Evolutionary conservation across 179 eudicot genomes (phyloP), one percentile per base, ranked within the genome.

Genomic region (Pouteria campechiana): DNA sequence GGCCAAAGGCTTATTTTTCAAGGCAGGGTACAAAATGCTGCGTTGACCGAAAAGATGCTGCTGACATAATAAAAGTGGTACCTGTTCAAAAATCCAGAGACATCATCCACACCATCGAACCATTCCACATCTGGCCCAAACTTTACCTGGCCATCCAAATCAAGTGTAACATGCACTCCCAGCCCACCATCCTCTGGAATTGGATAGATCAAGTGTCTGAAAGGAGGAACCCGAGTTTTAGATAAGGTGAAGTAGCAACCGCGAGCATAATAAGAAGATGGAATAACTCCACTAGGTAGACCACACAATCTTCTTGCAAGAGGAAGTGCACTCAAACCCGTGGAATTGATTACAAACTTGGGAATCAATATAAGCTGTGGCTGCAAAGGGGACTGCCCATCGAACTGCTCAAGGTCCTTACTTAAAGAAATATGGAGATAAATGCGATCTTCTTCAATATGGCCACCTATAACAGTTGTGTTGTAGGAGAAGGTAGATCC

Each of bases 81-180:
- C 96, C 57, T 61, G 61, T 89, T 81, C 58, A 72, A 65, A 70
- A 89, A 80, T 75, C 76, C 58, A 38, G 76, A 52, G 35, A 46
- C 39, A 60, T 84, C 95, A 65, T 63, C 69, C 16, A 63, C 48
- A 6, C 69, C 79, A 44, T 57, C 58, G 32, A 89, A 69, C 97
- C 97, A 89, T 68, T 84, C 95, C 4, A 89, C 97, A 47, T 89
- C 89, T 32, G 97, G 97, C 31, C 97, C 97, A 49, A 89, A 89
- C 54, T 76, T 89, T 54, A 84, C 79, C 55, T 72, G 93, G 34
- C 93, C 95, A 52, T 76, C 67, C 39, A 89, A 54, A 58, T 84
- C 93, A 43, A 89, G 50, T 3, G 97, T 84, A 37, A 85, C 97
- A 68, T 89, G 97, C 25, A 89, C 97, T 41, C 97, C 97, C 21